Conservation (phyloP, 352 stramenopile species). For the Pythium myriotylum region DNA sequence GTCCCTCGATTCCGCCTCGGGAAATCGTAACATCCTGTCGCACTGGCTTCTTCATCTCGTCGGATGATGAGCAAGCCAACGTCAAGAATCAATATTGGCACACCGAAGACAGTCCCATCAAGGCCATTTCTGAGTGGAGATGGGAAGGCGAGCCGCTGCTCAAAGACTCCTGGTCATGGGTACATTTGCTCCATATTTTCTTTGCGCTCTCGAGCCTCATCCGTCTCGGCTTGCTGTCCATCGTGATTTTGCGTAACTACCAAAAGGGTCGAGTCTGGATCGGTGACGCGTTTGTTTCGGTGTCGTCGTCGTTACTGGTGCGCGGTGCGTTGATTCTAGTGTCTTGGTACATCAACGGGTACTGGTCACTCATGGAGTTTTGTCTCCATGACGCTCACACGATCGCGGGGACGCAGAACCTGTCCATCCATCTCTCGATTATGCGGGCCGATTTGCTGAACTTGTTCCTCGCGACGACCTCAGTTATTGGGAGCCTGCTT, state of each 20-base stretch:
- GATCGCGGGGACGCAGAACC: neutral
- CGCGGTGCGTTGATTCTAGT: conserved; percentile 40
- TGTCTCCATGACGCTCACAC: conserved; percentile 25
- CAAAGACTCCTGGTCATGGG: conserved; percentile 49
- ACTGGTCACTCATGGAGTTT: conserved; percentile 47
- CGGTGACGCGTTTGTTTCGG: conserved; percentile 17
- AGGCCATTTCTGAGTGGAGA: neutral
- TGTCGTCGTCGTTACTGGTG: conserved; percentile 37
- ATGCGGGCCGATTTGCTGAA: conserved; percentile 34
- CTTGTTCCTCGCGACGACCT: conserved; percentile 32
- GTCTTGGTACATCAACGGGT: conserved; percentile 45
- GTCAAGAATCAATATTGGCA: conserved; percentile 14
- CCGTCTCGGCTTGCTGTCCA: conserved; percentile 13
- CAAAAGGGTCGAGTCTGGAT: conserved; percentile 8
- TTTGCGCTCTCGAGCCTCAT: conserved; percentile 38
- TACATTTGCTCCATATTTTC: conserved; percentile 43
- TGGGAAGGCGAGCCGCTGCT: conserved; percentile 33
- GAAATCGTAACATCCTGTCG: conserved; percentile 5
- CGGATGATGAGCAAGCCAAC: conserved; percentile 19
- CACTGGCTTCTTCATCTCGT: conserved; percentile 18
- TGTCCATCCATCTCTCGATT: neutral
- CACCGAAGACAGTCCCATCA: neutral
- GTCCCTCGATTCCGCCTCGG: neutral
- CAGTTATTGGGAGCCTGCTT: neutral
- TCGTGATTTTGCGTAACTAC: conserved; percentile 28